Evolutionary conservation across 805 yeast species (phyloP).

Genomic region (Yamadazyma takamatsuzukensis): DNA sequence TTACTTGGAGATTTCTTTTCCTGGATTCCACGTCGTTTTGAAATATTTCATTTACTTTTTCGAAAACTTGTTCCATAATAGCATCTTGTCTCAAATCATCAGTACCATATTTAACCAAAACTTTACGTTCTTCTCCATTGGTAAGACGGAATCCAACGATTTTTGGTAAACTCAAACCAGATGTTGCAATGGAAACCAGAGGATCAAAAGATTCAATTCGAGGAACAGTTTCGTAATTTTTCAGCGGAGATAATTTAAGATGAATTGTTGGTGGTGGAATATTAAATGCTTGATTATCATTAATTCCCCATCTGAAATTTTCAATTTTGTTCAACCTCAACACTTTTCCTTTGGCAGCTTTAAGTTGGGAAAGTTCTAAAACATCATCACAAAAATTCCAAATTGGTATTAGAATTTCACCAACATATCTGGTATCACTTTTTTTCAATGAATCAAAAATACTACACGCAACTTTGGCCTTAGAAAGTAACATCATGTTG

Average conservation of each 20-base stretch:
- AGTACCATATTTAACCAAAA: conserved; percentile 77
- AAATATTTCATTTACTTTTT: conserved; percentile 71
- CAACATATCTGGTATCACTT: conserved; percentile 1
- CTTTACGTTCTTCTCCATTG: conserved; percentile 55
- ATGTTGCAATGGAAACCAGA: conserved; percentile 57
- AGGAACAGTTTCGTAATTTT: conserved; percentile 45
- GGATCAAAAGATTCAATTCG: conserved; percentile 44
- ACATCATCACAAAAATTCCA: conserved; percentile 47
- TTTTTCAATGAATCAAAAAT: conserved; percentile 34
- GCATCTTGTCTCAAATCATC: conserved; percentile 96
- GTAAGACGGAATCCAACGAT: conserved; percentile 54
- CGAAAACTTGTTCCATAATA: conserved; percentile 96
- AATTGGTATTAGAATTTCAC: conserved; percentile 39
- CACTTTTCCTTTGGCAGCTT: conserved; percentile 29
- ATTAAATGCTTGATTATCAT: conserved; percentile 1
- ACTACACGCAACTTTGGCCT: conserved; percentile 44
- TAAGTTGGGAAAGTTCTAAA: conserved; percentile 48
- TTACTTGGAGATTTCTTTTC: conserved; percentile 53
- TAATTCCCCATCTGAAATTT: conserved; percentile 2
- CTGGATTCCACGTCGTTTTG: conserved; percentile 52
- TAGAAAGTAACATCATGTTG: conserved; percentile 35
- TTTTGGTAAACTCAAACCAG: conserved; percentile 89
- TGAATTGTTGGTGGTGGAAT: conserved; percentile 6
- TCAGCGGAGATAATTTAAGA: conserved; percentile 21
- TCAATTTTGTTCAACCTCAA: conserved; percentile 32